Conservation (phyloP, 2,329 filamentous ascomycete species). For the Microdochium bolleyi region DNA sequence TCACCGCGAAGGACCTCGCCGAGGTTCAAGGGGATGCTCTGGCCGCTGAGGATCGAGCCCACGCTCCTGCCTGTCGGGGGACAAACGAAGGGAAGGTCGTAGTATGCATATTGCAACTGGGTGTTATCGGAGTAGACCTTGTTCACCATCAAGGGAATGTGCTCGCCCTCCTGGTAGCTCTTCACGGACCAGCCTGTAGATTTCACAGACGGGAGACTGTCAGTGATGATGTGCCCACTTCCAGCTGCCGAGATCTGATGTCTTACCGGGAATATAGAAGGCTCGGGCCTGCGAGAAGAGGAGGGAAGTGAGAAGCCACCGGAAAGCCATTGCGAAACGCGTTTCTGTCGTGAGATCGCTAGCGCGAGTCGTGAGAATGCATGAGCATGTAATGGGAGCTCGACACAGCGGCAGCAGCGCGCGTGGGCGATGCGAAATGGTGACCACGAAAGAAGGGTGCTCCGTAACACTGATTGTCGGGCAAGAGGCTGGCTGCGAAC, state of each 20-base stretch:
- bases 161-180: slow-evolving; percentile 68
- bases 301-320: slow-evolving; percentile 38
- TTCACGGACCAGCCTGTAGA: slow-evolving; percentile 68
- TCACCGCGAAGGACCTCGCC: slow-evolving; percentile 84
- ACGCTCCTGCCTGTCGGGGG: slow-evolving; percentile 63
- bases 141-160: slow-evolving; percentile 81
- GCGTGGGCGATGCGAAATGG: not conserved
- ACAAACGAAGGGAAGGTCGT: slow-evolving; percentile 81
- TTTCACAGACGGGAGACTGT: not conserved
- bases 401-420: not conserved
- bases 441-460: not conserved
- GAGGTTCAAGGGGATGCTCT: slow-evolving; percentile 74
- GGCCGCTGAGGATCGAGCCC: slow-evolving; percentile 64
- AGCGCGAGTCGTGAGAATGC: slow-evolving; percentile 27
- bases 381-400: not conserved
- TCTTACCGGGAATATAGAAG: slow-evolving; percentile 79
- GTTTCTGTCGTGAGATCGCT: slow-evolving; percentile 13
- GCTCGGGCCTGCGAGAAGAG: slow-evolving; percentile 46
- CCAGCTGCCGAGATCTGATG: slow-evolving; percentile 6
- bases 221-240: slow-evolving; percentile 5
- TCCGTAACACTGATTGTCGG: no score
- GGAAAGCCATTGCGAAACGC: slow-evolving; percentile 11
- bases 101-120: slow-evolving; percentile 86
- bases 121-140: slow-evolving; percentile 88
- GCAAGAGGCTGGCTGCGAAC: no score